Conservation (phyloP, 306 rosid genomes). For the Mucuna pruriens region DNA sequence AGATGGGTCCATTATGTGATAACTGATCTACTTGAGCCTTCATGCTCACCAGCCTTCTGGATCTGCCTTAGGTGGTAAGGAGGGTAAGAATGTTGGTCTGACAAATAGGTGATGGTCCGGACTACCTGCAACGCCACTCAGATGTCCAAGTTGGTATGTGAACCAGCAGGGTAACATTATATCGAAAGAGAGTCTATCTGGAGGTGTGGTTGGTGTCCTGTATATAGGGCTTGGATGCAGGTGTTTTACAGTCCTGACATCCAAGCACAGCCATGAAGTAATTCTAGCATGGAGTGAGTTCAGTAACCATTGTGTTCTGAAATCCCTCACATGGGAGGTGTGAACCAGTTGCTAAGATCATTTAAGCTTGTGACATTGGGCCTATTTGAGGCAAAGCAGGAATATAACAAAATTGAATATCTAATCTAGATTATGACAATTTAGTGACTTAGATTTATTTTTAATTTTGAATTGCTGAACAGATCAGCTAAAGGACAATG, state of each 20-base stretch:
- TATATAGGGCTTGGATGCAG: background rate
- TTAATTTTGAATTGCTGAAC: background rate
- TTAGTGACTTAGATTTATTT: conserved; percentile 13
- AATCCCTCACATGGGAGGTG: background rate
- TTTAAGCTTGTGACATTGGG: background rate
- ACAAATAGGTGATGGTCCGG: background rate
- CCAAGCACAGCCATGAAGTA: background rate
- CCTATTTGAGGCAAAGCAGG: background rate
- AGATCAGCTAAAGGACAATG: conserved; percentile 11
- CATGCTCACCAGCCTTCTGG: background rate
- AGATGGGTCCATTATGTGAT: background rate
- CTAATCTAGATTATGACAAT: background rate
- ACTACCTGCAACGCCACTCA: background rate
- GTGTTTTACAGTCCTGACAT: background rate
- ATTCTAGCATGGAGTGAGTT: background rate
- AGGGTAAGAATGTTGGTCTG: background rate
- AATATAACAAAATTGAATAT: background rate
- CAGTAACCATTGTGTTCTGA: background rate
- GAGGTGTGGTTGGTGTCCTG: background rate
- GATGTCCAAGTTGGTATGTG: background rate
- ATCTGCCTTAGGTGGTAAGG: background rate
- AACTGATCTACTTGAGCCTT: background rate
- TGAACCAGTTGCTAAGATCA: background rate
- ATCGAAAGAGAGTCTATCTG: background rate
- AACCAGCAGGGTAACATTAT: background rate